These are phyloP conservation scores for Nicotiana attenuata DNA, from an alignment of 257 asterid genomes.

Conservation along the genomic window DNA sequence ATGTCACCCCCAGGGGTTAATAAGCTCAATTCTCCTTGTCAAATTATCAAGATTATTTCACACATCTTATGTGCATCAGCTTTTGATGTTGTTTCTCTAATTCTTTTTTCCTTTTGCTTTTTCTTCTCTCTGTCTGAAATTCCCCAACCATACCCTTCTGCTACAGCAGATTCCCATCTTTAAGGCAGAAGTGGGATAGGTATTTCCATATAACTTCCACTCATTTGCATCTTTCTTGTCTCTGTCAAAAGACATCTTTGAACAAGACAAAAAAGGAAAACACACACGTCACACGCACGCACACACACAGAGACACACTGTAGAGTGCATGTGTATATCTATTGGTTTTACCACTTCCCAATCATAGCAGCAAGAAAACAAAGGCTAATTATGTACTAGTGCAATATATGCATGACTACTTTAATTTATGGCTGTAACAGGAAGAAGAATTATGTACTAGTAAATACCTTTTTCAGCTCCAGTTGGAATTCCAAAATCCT, in stretches of 20 bases:
- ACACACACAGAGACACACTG: neutral
- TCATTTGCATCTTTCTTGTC: neutral
- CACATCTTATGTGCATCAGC: too few species aligned
- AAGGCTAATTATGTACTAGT: neutral
- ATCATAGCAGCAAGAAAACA: neutral
- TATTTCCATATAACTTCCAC: too few species aligned
- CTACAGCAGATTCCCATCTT: too few species aligned
- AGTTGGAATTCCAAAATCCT: constrained; percentile 70
- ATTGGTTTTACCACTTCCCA: neutral
- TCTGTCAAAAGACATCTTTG: neutral
- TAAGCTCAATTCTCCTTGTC: too few species aligned
- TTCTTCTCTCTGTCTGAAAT: too few species aligned
- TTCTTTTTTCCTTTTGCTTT: too few species aligned
- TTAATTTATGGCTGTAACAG: neutral
- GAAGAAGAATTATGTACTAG: neutral
- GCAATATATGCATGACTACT: neutral
- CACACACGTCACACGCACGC: neutral
- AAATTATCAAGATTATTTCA: too few species aligned
- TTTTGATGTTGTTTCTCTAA: too few species aligned
- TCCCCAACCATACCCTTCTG: too few species aligned
- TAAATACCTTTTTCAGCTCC: constrained; percentile 66
- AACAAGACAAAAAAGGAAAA: neutral
- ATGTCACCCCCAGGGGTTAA: too few species aligned
- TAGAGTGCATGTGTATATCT: neutral
- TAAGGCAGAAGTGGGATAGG: too few species aligned